Conservation (phyloP, 306 rosid genomes). For the Fagus sylvatica region DNA sequence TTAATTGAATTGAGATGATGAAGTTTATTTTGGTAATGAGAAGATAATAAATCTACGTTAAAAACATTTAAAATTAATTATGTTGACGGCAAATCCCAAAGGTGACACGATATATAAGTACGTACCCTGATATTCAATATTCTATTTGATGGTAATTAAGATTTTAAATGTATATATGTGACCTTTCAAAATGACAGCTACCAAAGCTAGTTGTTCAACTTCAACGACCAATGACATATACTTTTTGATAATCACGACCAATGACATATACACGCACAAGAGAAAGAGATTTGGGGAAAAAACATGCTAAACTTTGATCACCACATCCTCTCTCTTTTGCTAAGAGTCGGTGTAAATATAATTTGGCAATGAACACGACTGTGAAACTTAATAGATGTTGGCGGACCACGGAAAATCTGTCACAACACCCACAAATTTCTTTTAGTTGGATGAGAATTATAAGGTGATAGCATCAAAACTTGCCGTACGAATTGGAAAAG, state of each 20-base stretch:
- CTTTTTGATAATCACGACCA: too few relatives aligned
- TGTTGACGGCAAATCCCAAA: conserved; percentile 34
- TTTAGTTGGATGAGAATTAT: conserved; percentile 20
- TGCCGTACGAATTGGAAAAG: conserved; percentile 34
- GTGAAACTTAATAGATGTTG: conserved; percentile 34
- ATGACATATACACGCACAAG: background rate
- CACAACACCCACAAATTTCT: conserved; percentile 15
- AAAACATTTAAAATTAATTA: background rate
- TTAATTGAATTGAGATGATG: too few relatives aligned
- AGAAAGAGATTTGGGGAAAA: background rate
- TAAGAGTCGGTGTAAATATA: conserved; percentile 23
- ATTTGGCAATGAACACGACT: conserved; percentile 15
- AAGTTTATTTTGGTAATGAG: too few relatives aligned
- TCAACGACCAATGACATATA: background rate
- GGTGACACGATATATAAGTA: conserved; percentile 23
- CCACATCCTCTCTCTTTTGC: background rate
- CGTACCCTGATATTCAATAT: conserved; percentile 29
- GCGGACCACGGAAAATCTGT: conserved; percentile 34
- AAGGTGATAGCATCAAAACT: conserved; percentile 12
- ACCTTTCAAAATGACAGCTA: conserved; percentile 29
- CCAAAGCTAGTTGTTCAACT: background rate
- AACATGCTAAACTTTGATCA: background rate
- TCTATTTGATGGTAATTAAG: conserved; percentile 31
- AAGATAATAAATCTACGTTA: too few relatives aligned
- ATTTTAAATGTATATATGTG: conserved; percentile 13